Conservation (phyloP, 768 basidiomycete species). For the Lactarius pseudohatsudake region DNA sequence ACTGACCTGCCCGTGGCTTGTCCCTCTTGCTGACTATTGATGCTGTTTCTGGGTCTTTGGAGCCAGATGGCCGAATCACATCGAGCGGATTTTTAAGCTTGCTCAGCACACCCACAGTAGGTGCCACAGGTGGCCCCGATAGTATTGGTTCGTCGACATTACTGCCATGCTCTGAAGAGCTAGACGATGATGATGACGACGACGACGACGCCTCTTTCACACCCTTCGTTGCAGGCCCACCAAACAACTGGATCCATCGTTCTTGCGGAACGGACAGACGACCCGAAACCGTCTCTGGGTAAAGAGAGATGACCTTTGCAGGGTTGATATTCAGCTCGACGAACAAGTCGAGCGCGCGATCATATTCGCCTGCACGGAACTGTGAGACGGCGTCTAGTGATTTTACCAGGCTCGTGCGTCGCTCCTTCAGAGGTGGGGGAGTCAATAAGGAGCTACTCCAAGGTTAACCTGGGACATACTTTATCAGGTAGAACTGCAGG, state of each 20-base stretch:
- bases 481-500: constrained; percentile 59
- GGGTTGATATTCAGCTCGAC: constrained; percentile 89
- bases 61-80: constrained; percentile 43
- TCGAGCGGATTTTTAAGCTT: constrained; percentile 59
- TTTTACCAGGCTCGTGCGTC: constrained; percentile 57
- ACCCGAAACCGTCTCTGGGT: constrained; percentile 79
- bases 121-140: constrained; percentile 12
- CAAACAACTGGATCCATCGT: constrained; percentile 80
- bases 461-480: constrained; percentile 37
- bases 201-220: constrained; percentile 32
- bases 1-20: constrained; percentile 34
- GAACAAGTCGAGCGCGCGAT: constrained; percentile 82
- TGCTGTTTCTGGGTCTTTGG: constrained; percentile 63
- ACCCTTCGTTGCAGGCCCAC: constrained; percentile 53
- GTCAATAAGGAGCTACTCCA: not conserved
- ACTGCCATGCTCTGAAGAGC: constrained; percentile 19
- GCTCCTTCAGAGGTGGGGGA: constrained; percentile 42
- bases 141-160: constrained; percentile 12
- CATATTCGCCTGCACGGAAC: constrained; percentile 68
- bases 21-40: constrained; percentile 43
- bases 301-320: constrained; percentile 89
- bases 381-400: constrained; percentile 77
- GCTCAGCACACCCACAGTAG: constrained; percentile 46
- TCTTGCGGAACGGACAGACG: constrained; percentile 67
- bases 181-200: constrained; percentile 16